Conservation (phyloP, 306 rosid species). For the Dicorynia guianensis region DNA sequence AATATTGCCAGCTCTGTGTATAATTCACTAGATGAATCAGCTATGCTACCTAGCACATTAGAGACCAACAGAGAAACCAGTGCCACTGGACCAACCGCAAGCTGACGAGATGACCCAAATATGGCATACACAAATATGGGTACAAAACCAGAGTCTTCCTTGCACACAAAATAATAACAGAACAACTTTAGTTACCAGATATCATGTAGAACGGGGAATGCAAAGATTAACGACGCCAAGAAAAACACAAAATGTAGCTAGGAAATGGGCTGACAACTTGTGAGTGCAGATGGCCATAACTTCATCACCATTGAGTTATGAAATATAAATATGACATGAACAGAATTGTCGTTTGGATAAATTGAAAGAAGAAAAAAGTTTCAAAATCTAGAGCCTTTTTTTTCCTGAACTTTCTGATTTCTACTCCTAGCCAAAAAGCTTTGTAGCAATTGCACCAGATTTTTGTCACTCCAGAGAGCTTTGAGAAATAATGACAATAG, state of each 20-base stretch:
- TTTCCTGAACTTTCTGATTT: neutral
- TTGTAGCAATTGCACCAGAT: too few species aligned
- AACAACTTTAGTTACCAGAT: constrained; percentile 38
- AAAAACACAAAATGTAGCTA: too few species aligned
- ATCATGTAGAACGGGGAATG: constrained; percentile 1
- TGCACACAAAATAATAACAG: constrained; percentile 35
- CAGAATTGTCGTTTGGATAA: neutral
- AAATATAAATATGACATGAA: constrained; percentile 23
- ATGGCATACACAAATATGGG: constrained; percentile 90
- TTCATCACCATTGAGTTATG: neutral
- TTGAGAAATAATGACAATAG: neutral
- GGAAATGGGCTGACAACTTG: too few species aligned
- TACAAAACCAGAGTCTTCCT: constrained; percentile 76
- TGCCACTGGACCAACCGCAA: constrained; percentile 99
- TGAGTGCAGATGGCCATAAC: constrained; percentile 29
- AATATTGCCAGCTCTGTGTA: constrained; percentile 90
- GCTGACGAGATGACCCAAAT: constrained; percentile 99
- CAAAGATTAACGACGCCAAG: too few species aligned
- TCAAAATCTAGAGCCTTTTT: neutral
- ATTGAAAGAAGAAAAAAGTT: constrained; percentile 21
- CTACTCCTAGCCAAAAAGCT: too few species aligned
- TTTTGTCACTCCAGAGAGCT: neutral
- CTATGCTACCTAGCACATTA: constrained; percentile 77
- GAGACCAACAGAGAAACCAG: constrained; percentile 89
- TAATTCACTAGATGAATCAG: constrained; percentile 72